A percentile compares a stretch with the other conserved stretches of the same genome.
phyloP scores from a whole-genome alignment of 257 asterid genomes.

The Nyctanthes arbortristis region DNA sequence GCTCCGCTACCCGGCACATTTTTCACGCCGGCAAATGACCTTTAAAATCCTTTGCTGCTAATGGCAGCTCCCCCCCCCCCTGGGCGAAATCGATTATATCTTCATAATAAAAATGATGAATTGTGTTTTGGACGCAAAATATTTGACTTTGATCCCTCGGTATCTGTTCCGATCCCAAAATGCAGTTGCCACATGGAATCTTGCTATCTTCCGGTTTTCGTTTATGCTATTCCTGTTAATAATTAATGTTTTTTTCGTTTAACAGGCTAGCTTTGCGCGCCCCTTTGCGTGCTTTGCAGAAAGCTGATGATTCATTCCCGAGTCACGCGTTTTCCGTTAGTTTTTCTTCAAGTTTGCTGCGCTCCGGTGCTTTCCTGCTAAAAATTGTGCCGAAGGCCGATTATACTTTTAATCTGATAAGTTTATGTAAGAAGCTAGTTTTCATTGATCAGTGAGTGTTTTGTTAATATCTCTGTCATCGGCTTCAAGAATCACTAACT shows the following conservation, averaged over 20 bases:
- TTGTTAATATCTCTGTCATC: background rate
- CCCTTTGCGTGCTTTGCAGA: constrained; percentile 38
- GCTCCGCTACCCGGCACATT: background rate
- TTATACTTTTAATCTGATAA: background rate
- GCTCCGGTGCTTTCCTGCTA: constrained; percentile 1
- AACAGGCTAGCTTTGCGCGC: constrained; percentile 17
- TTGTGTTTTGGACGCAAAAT: background rate
- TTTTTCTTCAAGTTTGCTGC: background rate
- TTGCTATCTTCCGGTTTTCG: background rate
- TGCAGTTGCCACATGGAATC: background rate
- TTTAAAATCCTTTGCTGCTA: constrained; percentile 12
- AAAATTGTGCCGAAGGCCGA: background rate
- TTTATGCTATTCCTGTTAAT: background rate
- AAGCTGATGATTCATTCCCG: constrained; percentile 12
- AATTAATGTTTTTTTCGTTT: background rate
- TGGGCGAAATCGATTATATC: background rate
- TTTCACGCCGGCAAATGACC: background rate
- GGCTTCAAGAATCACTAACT: background rate
- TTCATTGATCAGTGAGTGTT: background rate
- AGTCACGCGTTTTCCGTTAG: constrained; percentile 27
- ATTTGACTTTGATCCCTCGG: background rate
- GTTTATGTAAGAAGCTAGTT: background rate
- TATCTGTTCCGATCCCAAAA: background rate
- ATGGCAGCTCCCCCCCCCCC: constrained; percentile 5
- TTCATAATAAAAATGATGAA: background rate